Evolutionary conservation across 148 eudicot genomes (phyloP).

Genomic region (Rhododendron molle): DNA sequence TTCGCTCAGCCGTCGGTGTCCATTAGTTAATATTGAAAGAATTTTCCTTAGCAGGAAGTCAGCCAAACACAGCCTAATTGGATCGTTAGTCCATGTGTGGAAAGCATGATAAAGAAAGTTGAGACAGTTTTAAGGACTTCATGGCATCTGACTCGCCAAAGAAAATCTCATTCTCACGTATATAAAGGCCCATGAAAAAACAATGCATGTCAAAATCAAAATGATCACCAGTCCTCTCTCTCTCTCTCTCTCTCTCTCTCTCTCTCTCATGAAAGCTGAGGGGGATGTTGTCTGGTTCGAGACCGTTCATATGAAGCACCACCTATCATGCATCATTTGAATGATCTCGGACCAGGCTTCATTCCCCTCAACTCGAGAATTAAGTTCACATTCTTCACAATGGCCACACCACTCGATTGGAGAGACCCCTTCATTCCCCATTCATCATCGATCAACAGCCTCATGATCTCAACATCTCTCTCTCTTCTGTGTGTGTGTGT

Average conservation of each 20-base stretch:
- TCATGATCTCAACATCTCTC: background rate
- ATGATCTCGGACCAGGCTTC: constrained; percentile 98
- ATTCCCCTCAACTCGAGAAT: constrained; percentile 78
- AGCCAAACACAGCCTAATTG: constrained; percentile 10
- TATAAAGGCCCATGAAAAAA: constrained; percentile 19
- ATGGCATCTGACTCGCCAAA: constrained; percentile 6
- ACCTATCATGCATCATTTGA: background rate
- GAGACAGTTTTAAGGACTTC: constrained; percentile 4
- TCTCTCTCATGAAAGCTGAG: constrained; percentile 30
- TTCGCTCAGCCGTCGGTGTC: background rate
- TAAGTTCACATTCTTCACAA: background rate
- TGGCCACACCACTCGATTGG: background rate
- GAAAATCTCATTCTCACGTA: constrained; percentile 13
- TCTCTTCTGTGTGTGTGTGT: too few species aligned
- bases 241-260: constrained; percentile 13
- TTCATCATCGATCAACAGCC: background rate
- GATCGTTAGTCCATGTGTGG: constrained; percentile 5
- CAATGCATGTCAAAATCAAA: constrained; percentile 24
- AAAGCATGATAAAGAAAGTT: constrained; percentile 17
- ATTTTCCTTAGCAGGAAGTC: background rate
- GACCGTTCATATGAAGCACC: constrained; percentile 26
- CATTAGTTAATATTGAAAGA: background rate
- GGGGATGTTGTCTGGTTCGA: constrained; percentile 84
- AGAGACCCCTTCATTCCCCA: background rate
- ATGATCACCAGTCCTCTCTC: constrained; percentile 12